phyloP scores from a whole-genome alignment of 768 basidiomycete species.

The Termitomyces sp. region DNA sequence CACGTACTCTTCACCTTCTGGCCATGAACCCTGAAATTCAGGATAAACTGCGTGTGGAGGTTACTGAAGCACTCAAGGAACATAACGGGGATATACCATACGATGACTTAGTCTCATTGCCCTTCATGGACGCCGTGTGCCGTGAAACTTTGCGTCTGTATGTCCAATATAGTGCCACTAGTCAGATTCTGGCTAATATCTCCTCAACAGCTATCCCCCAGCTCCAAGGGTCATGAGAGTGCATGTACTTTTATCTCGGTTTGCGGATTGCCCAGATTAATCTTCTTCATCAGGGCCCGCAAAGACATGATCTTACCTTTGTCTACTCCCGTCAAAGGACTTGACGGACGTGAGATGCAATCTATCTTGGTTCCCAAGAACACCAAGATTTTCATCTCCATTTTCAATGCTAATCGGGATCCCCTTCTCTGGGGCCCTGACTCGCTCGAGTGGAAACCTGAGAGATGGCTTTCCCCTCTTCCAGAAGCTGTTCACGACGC shows the following conservation, averaged over 20 bases:
- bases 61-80: neutral
- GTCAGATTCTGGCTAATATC: neutral
- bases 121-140: neutral
- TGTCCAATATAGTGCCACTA: neutral
- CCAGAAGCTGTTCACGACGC: neutral
- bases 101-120: neutral
- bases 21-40: neutral
- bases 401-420: no score
- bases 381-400: no score
- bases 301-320: no score
- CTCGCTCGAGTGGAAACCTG: no score
- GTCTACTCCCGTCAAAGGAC: no score
- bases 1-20: neutral
- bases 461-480: no score
- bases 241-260: neutral
- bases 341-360: no score
- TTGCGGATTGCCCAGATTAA: neutral
- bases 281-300: no score
- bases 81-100: neutral
- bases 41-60: neutral
- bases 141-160: neutral
- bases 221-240: neutral
- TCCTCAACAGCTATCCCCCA: neutral
- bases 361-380: no score
- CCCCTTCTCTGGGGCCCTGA: no score